Evolutionary conservation across 805 yeast genomes (phyloP), one percentile per base, ranked within the genome.

Genomic region (Cyberlindnera mycetangii): DNA sequence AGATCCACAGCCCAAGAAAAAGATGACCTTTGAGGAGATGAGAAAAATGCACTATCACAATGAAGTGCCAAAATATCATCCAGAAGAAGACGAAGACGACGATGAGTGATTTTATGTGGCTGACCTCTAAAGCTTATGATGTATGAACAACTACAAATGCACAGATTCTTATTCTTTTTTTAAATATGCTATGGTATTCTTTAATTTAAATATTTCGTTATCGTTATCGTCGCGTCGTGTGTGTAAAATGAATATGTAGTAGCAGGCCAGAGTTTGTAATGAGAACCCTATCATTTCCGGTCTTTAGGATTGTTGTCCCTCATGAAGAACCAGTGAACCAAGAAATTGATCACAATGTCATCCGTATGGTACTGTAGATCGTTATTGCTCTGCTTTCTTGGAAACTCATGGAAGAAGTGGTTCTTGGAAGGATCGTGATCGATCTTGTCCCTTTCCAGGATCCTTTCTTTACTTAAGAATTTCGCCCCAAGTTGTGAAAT

Each of bases 1-100:
- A 14, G 54, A 49, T 6, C 46, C 41, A 28, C 46, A 40, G 32
- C 41, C 81, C 1, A 86, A 76, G 52, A 92, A 84, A 32, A 52
- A 47, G 59, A 73, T 48, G 47, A 50, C 59, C 6, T 58, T 58
- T 47, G 60, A 48, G 8, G 59, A 55, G 45, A 21, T 55, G 39
- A 54, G 62, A 47, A 56, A 56, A 39, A 41, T 44, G 37, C 60
- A 54, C 32, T 54, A 56, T 34, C 46, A 48, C 18, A 39, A 45
- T 25, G 61, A 57, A 30, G 56, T 48, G 37, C 39, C 45, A 18
- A 43, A 49, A 27, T 36, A 15, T 17, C 19, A 33, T 18, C 44
- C 45, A 15, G 42, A 28, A 10, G 53, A 38, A 14, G 42, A 41
- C n/a, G 51, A 40, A 5, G 43, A 48, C 17, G 47, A 44, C 4